Evolutionary conservation across 495 filamentous ascomycete genomes (phyloP).

Genomic region (Aspergillus sparsus): DNA sequence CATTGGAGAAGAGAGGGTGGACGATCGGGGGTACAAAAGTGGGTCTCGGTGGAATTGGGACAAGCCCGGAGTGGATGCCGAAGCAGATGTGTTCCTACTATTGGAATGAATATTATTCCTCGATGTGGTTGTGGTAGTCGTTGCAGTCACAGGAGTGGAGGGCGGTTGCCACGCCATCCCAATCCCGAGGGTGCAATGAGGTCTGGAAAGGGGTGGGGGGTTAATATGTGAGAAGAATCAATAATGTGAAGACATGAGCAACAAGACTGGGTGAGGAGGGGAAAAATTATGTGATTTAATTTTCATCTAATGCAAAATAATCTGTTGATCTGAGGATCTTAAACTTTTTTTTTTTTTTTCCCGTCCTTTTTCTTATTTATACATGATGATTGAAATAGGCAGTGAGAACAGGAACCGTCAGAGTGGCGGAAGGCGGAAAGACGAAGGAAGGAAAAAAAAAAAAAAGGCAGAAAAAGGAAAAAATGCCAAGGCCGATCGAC

Average conservation of each 20-base stretch:
- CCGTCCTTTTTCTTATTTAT: no score
- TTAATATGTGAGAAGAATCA: no score
- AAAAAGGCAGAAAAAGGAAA: constrained; percentile 11
- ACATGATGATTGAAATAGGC: neutral
- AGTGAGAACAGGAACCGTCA: neutral
- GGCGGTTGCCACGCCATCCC: constrained; percentile 36
- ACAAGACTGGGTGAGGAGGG: no score
- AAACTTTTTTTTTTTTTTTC: neutral
- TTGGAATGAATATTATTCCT: neutral
- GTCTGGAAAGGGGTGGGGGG: constrained; percentile 9
- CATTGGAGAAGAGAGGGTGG: constrained; percentile 31
- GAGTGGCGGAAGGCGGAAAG: neutral
- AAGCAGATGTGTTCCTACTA: constrained; percentile 19
- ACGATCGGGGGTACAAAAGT: constrained; percentile 36
- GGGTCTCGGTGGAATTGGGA: constrained; percentile 39
- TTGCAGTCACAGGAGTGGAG: constrained; percentile 29
- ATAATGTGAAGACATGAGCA: no score
- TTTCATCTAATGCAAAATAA: no score
- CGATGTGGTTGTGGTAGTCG: constrained; percentile 15
- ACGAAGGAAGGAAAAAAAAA: constrained; percentile 1
- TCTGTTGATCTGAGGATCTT: no score
- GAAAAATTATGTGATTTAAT: no score
- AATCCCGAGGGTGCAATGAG: neutral
- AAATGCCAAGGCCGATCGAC: constrained; percentile 27
- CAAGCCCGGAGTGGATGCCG: constrained; percentile 18